A percentile compares a stretch with the other conserved stretches of the same genome.
These are phyloP conservation scores for Chondrostereum purpureum DNA, from an alignment of 1,284 basidiomycete species.

Conservation along the genomic window DNA sequence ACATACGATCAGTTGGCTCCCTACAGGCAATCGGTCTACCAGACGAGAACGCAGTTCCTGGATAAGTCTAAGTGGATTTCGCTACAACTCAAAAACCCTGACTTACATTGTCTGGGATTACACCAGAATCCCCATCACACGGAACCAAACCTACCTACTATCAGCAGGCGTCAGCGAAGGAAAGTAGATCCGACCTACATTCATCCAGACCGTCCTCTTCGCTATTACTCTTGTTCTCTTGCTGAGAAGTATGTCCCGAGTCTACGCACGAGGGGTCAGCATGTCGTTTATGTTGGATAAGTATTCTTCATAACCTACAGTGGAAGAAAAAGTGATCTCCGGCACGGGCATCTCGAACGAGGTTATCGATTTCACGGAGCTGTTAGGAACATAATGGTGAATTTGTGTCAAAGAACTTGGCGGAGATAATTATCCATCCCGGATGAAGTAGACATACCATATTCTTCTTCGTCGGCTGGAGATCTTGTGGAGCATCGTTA, in stretches of 20 bases:
- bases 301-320: too few species aligned
- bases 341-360: background rate
- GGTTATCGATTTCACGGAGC: background rate
- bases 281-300: too few species aligned
- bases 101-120: conserved; percentile 31
- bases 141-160: conserved; percentile 14
- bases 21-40: conserved; percentile 32
- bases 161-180: conserved; percentile 4
- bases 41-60: too few species aligned
- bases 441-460: conserved; percentile 2
- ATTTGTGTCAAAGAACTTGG: background rate
- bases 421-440: too few species aligned
- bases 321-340: conserved; percentile 5
- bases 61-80: too few species aligned
- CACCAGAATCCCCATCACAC: conserved; percentile 17
- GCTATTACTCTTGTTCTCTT: conserved; percentile 19
- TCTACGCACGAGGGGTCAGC: too few species aligned
- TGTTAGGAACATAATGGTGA: background rate
- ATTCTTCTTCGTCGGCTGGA: background rate
- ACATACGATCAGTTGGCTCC: conserved; percentile 32
- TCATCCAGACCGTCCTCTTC: conserved; percentile 33
- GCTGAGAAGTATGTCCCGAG: conserved; percentile 30
- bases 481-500: background rate
- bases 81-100: too few species aligned
- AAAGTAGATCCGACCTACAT: conserved; percentile 18